Conservation (phyloP, 108 stramenopile genomes). For the Cyclotella sp. region DNA sequence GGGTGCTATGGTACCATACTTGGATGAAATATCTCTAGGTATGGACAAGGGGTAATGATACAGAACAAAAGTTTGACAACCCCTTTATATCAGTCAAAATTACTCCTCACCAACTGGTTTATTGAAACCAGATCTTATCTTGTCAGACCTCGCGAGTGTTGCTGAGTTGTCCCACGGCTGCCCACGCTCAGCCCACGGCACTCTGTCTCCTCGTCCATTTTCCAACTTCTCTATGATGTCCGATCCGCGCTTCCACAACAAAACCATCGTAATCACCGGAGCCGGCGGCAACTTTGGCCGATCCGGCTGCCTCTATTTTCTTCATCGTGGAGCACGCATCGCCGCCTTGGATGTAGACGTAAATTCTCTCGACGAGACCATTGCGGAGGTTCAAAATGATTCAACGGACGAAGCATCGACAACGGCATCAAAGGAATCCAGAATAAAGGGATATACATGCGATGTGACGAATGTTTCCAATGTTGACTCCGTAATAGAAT, state of each 20-base stretch:
- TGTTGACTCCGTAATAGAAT: conserved; percentile 58
- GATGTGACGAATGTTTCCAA: conserved; percentile 70
- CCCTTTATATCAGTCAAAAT: too few species aligned
- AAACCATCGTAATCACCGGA: conserved; percentile 86
- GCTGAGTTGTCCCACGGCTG: background rate
- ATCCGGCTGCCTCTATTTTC: conserved; percentile 81
- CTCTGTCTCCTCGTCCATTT: background rate
- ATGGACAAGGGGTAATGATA: too few species aligned
- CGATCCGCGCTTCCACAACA: conserved; percentile 55
- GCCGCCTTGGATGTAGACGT: conserved; percentile 76
- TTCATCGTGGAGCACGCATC: conserved; percentile 78
- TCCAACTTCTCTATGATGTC: conserved; percentile 4
- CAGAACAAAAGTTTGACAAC: too few species aligned
- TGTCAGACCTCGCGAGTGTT: too few species aligned
- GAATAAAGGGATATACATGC: conserved; percentile 53
- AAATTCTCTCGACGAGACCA: conserved; percentile 69
- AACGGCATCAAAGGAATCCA: background rate
- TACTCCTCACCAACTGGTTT: too few species aligned
- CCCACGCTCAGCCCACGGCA: background rate
- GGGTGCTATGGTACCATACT: too few species aligned
- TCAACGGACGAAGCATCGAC: background rate
- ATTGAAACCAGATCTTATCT: too few species aligned
- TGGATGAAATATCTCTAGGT: too few species aligned
- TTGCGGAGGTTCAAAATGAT: conserved; percentile 17
- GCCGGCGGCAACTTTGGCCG: conserved; percentile 91